These are phyloP conservation scores for Auriculariales sp. DNA, from an alignment of 768 basidiomycete genomes.

Conservation along the genomic window DNA sequence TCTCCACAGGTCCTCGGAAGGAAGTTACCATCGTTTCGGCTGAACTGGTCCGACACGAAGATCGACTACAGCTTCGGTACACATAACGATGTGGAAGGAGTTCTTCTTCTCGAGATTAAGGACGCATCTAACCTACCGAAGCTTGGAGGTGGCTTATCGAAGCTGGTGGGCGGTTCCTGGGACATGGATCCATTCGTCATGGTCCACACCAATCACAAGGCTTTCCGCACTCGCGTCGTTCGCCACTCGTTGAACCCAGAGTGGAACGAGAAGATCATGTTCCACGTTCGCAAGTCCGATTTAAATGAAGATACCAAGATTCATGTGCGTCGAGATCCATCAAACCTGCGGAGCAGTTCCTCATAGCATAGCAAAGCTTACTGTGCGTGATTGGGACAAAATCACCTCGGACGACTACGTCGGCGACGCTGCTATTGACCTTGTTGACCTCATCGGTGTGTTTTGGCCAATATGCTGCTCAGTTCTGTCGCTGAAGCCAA, in stretches of 20 bases:
- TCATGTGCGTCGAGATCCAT: no score
- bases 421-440: neutral
- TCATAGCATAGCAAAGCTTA: neutral
- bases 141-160: neutral
- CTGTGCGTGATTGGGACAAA: conserved; percentile 4
- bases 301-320: neutral
- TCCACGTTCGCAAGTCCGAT: neutral
- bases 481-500: no score
- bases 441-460: neutral
- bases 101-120: conserved; percentile 2
- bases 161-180: neutral
- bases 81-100: neutral
- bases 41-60: conserved; percentile 2
- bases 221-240: conserved; percentile 3
- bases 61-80: conserved; percentile 1
- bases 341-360: neutral
- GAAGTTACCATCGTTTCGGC: neutral
- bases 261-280: conserved; percentile 3
- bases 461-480: neutral
- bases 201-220: neutral
- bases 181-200: conserved; percentile 6
- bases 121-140: conserved; percentile 3
- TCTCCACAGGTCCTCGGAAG: neutral
- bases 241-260: conserved; percentile 3
- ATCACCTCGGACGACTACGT: neutral